Conservation (phyloP, 805 yeast species). For the Cyberlindnera euphorbiae region DNA sequence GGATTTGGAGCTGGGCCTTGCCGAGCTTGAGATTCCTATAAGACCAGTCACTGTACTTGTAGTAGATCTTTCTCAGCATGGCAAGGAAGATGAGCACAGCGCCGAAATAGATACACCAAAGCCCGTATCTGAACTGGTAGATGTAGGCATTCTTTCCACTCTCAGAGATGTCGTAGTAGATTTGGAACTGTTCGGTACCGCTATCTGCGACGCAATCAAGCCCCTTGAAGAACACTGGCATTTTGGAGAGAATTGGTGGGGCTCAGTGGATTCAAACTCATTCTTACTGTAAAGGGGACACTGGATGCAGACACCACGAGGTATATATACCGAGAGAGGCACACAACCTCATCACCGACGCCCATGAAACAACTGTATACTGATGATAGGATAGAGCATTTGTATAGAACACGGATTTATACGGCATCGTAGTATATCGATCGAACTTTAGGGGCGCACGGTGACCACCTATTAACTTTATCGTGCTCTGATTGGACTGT, state of each 20-base stretch:
- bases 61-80: conserved; percentile 8
- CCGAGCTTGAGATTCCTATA: conserved; percentile 17
- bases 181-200: conserved; percentile 3
- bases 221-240: conserved; percentile 15
- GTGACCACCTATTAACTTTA: too few species aligned
- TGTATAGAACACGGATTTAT: too few species aligned
- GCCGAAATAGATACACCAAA: conserved; percentile 18
- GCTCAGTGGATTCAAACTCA: too few species aligned
- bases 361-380: too few species aligned
- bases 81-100: conserved; percentile 10
- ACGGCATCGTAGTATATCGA: too few species aligned
- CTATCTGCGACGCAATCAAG: conserved; percentile 20
- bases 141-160: conserved; percentile 14
- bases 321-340: too few species aligned
- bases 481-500: too few species aligned
- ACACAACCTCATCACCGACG: too few species aligned
- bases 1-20: neutral
- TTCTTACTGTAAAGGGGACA: too few species aligned
- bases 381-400: too few species aligned
- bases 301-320: too few species aligned
- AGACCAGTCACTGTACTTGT: conserved; percentile 14
- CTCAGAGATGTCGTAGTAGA: conserved; percentile 10
- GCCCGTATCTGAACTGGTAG: conserved; percentile 15
- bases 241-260: neutral
- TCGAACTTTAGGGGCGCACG: too few species aligned